Evolutionary conservation across 1,284 basidiomycete species (phyloP).

Genomic region (Schizopora paradoxa): DNA sequence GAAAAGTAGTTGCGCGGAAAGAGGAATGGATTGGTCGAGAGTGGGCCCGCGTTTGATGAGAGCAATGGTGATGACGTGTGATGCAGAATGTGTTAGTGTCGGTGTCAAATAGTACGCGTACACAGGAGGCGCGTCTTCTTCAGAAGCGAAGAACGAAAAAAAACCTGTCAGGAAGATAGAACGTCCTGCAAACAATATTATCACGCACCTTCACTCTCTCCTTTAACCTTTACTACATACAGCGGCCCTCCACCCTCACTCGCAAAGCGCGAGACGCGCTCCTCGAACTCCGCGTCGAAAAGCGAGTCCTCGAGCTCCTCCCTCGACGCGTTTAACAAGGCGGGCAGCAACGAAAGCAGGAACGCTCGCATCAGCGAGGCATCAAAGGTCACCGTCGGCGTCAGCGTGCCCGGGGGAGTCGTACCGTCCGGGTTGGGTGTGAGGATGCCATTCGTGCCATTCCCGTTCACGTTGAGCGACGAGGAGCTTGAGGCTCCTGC

Average conservation of each 20-base stretch:
- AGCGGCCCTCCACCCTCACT: constrained; percentile 65
- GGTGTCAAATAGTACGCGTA: constrained; percentile 68
- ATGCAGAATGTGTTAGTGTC: constrained; percentile 76
- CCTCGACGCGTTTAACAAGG: constrained; percentile 60
- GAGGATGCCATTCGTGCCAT: constrained; percentile 11
- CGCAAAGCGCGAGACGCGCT: constrained; percentile 68
- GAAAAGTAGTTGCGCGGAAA: constrained; percentile 87
- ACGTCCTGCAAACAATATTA: constrained; percentile 6
- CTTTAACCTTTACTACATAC: constrained; percentile 73
- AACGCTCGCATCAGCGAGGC: constrained; percentile 39
- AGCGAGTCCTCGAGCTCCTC: constrained; percentile 57
- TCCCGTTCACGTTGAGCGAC: too few relatives aligned
- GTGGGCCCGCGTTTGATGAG: constrained; percentile 89
- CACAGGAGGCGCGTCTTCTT: constrained; percentile 56
- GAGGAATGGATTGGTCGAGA: constrained; percentile 73
- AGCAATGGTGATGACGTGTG: constrained; percentile 83
- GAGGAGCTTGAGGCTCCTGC: too few relatives aligned
- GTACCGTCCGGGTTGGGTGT: constrained; percentile 5
- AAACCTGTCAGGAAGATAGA: constrained; percentile 10
- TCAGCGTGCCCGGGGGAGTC: constrained; percentile 7
- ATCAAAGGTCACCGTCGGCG: constrained; percentile 26
- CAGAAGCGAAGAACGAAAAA: constrained; percentile 15
- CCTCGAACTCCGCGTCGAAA: constrained; percentile 71
- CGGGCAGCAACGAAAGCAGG: constrained; percentile 65
- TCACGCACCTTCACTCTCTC: constrained; percentile 62